phyloP scores from a whole-genome alignment of 352 stramenopile genomes.

The Pythium folliculosum region DNA sequence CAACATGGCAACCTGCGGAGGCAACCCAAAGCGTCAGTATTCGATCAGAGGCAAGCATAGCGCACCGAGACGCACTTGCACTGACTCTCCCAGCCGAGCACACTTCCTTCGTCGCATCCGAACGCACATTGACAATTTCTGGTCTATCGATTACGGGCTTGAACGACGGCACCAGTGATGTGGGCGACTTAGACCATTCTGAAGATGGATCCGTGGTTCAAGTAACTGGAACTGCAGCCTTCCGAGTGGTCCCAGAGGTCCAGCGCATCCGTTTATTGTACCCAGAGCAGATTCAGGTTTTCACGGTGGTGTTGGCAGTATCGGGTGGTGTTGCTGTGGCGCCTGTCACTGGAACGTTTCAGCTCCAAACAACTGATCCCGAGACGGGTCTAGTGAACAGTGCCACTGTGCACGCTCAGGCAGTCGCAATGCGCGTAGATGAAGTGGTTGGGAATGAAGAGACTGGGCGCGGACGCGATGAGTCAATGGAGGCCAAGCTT shows the following conservation, averaged over 20 bases:
- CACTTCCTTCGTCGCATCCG: not conserved
- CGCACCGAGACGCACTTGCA: not conserved
- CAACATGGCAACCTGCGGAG: not conserved
- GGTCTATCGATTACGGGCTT: not conserved
- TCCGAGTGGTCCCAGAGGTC: conserved; percentile 25
- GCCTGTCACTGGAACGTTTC: conserved; percentile 31
- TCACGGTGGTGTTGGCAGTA: conserved; percentile 16
- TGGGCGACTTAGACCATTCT: not conserved
- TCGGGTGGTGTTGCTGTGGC: not conserved
- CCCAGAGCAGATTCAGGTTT: conserved; percentile 17
- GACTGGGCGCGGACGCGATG: conserved; percentile 25
- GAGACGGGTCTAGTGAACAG: not conserved
- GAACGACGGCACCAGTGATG: not conserved
- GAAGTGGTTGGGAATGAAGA: conserved; percentile 32
- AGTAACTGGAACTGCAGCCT: conserved; percentile 11
- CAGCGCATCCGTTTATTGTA: conserved; percentile 23
- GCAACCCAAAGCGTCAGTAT: not conserved
- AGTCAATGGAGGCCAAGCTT: conserved; percentile 40
- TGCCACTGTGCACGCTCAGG: conserved; percentile 27
- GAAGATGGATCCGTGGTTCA: not conserved
- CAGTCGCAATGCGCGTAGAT: conserved; percentile 34
- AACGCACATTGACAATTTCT: conserved; percentile 5
- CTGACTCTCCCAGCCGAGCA: conserved; percentile 5
- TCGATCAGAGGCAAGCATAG: not conserved
- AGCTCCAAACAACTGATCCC: conserved; percentile 9